Base-by-base conservation (phyloP, 306 rosid species). In the Dryas alaskensis region DNA sequence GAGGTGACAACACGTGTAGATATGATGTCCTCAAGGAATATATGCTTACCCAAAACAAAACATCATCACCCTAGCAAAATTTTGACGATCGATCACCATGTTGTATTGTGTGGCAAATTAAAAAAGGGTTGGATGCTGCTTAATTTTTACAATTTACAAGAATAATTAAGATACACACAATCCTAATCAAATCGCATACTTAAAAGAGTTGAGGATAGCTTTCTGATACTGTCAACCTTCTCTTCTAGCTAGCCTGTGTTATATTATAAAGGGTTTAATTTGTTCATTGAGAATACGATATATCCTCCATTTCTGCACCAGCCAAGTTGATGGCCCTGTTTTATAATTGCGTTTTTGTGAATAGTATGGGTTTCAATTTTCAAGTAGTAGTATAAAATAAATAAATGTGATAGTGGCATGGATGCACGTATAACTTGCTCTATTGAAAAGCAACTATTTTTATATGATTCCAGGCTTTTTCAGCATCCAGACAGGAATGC, bases 381-480 rank as follows among this genome's bases (percentile, higher is more conserved):
- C 37, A 1, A 31, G 37, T 31, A 31, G 37, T 31, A 31, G 37
- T 31, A 31, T 31, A 31, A 31, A 31, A 1, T 31, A 31, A 31
- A 31, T 31, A 31, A 31, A 1, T 31, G 37, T 31, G 37, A 31
- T 31, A 31, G 8, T 50, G 31, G 74, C 37, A 67, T 14, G 58
- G 62, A 40, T 40, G 62, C 51, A 17, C 62, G 73, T 5, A 52
- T n/a, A 39, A 22, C 75, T 43, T 59, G 25, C n/a, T 7, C 52
- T 44, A 40, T 16, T 25, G 55, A 58, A 70, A 71, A 47, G 53
- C 65, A 70, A 37, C 66, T 43, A 13, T 13, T 25, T 71, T 25
- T 71, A 57, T 71, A 71, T 16, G 44, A 44, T 25, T 58, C 16
- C 39, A 22, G 67, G 55, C 66, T 58, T 62, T 63, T 60, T 25